Conservation (phyloP, 345 rosid genomes). For the Bruguiera sexangula region DNA sequence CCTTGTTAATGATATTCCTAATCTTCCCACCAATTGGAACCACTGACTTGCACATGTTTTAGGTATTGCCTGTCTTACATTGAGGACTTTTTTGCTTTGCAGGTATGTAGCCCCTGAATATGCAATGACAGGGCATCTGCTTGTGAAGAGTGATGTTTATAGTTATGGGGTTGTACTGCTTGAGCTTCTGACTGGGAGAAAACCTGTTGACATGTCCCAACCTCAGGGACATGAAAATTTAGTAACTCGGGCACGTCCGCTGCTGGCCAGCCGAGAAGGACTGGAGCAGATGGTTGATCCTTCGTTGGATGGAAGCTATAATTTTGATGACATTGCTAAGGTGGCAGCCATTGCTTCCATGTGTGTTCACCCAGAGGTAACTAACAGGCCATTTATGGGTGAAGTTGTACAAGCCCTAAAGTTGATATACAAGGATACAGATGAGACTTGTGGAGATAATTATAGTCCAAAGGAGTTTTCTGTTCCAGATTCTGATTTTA, state of each 20-base stretch:
- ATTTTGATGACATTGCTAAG: conserved; percentile 91
- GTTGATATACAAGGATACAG: conserved; percentile 81
- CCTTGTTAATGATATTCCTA: neutral
- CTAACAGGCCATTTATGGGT: conserved; percentile 97
- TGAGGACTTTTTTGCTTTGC: conserved; percentile 15
- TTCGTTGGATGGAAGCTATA: conserved; percentile 62
- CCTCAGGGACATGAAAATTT: conserved; percentile 95
- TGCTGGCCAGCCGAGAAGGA: conserved; percentile 80
- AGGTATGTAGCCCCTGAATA: conserved; percentile 99
- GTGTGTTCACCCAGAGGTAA: conserved; percentile 96
- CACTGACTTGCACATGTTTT: no score
- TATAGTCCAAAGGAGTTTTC: conserved; percentile 93
- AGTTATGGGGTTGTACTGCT: conserved; percentile 98
- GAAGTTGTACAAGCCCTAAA: conserved; percentile 99
- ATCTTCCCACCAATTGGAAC: neutral
- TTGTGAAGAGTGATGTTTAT: conserved; percentile 97
- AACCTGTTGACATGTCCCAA: conserved; percentile 99
- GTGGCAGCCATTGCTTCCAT: conserved; percentile 97
- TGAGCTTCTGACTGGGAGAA: conserved; percentile 93
- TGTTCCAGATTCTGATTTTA: conserved; percentile 65
- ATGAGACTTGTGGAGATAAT: conserved; percentile 73
- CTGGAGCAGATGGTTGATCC: conserved; percentile 85
- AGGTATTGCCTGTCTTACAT: no score
- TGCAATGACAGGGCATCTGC: conserved; percentile 99
- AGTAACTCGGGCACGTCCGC: conserved; percentile 94